Evolutionary conservation across 768 basidiomycete genomes (phyloP), one percentile per base, ranked within the genome.

Genomic region (Cystobasidiopsis lactophilus): DNA sequence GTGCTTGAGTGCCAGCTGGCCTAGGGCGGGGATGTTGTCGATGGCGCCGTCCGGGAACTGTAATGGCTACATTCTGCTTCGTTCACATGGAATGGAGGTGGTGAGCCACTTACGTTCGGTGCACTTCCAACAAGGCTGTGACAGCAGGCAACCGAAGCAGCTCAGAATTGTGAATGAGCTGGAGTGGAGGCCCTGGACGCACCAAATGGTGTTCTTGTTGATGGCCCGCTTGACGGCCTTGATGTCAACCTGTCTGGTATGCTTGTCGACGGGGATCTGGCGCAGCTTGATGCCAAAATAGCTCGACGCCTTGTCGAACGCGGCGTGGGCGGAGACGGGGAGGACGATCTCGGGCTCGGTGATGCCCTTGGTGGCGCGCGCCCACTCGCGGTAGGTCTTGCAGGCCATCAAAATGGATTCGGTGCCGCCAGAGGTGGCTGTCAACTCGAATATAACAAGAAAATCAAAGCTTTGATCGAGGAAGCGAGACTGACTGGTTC

Each of bases 321-420:
- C 91, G 2, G 85, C 85, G 62, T 95, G 91, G 0, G 82, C 86
- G 0, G 83, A 80, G 0, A 74, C 71, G 0, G 88, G 82, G 7
- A 95, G 68, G 55, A 95, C 72, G 89, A 96, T 88, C 65, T 98
- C 91, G 1, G 91, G 91, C 55, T 80, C 75, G 0, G 74, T 84
- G 59, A 95, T 84, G 7, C 85, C 85, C 65, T 86, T 89, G 38
- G 79, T 78, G 1, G 70, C 74, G 41, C 73, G 69, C 5, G 85
- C 91, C 84, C 89, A 93, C 58, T 95, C 88, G 14, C 86, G 75
- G 63, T 98, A 78, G 0, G 88, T 82, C 71, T 95, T 95, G 58
- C 85, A 74, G 2, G 86, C 78, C 86, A 95, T 88, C 46, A 98
- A 71, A 59, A 96, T 95, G 21, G 82, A 84, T 65, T 98, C 91